A percentile compares a stretch with the other conserved stretches of the same genome.
Evolutionary conservation across 1,284 basidiomycete species (phyloP).

Genomic region (Pseudozyma tsukubaensis): DNA sequence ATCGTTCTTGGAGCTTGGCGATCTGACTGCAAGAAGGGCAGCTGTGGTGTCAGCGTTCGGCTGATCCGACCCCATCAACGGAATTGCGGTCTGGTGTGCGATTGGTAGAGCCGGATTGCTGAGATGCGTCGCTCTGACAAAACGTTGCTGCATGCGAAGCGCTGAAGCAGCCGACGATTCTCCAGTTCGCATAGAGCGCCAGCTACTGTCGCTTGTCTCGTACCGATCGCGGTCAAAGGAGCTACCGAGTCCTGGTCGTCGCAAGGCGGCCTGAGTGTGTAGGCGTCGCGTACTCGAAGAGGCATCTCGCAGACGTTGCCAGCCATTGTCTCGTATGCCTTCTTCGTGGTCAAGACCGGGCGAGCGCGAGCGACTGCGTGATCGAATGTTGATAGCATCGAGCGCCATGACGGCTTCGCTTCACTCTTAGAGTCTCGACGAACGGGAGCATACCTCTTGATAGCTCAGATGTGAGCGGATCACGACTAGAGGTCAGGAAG

Average conservation of each 20-base stretch:
- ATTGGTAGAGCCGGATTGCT: slow-evolving; percentile 20
- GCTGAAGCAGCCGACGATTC: slow-evolving; percentile 8
- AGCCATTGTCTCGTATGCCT: neutral
- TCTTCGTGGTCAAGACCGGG: neutral
- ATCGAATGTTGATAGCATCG: slow-evolving; percentile 29
- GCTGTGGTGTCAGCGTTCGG: too few species aligned
- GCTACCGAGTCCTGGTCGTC: slow-evolving; percentile 22
- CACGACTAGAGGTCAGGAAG: too few species aligned
- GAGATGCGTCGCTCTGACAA: slow-evolving; percentile 31
- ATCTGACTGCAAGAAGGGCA: too few species aligned
- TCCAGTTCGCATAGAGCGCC: slow-evolving; percentile 17
- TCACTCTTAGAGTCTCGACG: too few species aligned
- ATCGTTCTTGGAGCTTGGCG: too few species aligned
- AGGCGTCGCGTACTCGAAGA: too few species aligned
- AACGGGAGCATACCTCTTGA: too few species aligned
- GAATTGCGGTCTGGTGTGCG: neutral
- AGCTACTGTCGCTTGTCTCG: neutral
- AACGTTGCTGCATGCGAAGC: slow-evolving; percentile 26
- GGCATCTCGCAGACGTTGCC: neutral
- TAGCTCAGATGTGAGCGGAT: too few species aligned
- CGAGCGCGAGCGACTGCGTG: slow-evolving; percentile 7
- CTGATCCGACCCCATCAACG: neutral
- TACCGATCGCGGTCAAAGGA: neutral
- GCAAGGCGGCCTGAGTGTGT: too few species aligned
- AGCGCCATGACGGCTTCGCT: slow-evolving; percentile 24